Base-by-base conservation (phyloP, 169 alveolate species). In the Amoebophrya sp. region DNA sequence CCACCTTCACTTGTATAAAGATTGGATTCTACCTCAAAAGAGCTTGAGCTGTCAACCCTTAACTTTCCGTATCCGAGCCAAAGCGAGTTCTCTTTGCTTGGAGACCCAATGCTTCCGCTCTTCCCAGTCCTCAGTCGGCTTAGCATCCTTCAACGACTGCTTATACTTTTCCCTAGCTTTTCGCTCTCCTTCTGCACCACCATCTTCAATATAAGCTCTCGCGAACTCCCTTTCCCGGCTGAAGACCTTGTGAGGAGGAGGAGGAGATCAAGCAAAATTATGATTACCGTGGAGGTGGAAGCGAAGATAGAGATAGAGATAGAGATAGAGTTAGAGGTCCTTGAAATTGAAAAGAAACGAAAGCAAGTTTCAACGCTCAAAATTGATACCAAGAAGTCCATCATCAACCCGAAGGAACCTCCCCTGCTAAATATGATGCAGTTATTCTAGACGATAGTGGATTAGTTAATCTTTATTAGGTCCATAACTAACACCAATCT, bases 121-220 rank as follows among this genome's bases (percentile, higher is more conserved):
- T 29, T 65, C 83, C 83, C 83, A 65, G 26, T 65, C 83, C 83
- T 65, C 83, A 0, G 83, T 65, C 83, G 83, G 83, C 26, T 65
- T 65, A 29, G 33, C 83, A 1, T 65, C 83, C 36, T 36, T 29
- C 83, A 65, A 65, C 38, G 36, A 1, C 83, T 65, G 83, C 33
- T 65, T 65, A 36, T 65, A 65, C 83, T 65, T 65, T 0, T 65
- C 83, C 38, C 83, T 29, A 29, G 83, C 83, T 10, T 36, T 29
- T 36, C n/a, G 18, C 26, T 65, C 83, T 10, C 83, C 83, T 6
- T 29, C 83, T 36, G n/a, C 38, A 18, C 83, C 83, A 36, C 83
- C 83, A 36, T 65, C 83, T 6, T 65, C 26, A 36, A 65, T 26
- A 36, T 26, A 65, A 10, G 83, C 83, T 10, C 33, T 6, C 33